phyloP scores from a whole-genome alignment of 805 yeast genomes.

The Candida rishiriensis region DNA sequence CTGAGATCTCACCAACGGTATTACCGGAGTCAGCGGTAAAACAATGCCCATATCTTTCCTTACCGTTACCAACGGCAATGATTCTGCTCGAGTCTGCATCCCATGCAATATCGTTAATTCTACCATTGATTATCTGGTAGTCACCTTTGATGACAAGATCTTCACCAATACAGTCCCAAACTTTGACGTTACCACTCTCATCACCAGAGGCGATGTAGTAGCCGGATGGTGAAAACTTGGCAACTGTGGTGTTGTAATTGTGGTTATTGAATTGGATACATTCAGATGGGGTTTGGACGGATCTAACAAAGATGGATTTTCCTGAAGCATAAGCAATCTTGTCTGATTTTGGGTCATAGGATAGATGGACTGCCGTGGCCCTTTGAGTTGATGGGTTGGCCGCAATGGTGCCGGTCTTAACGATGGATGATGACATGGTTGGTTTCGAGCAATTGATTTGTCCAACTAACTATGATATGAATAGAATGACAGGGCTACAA shows the following conservation, averaged over 20 bases:
- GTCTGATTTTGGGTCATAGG: constrained; percentile 67
- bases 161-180: constrained; percentile 72
- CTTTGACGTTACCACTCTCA: constrained; percentile 78
- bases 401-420: constrained; percentile 40
- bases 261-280: constrained; percentile 74
- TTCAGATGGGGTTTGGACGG: constrained; percentile 48
- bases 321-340: constrained; percentile 80
- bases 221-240: constrained; percentile 85
- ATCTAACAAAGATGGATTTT: constrained; percentile 69
- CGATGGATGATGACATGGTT: constrained; percentile 18
- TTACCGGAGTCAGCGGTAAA: constrained; percentile 94
- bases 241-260: constrained; percentile 69
- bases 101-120: constrained; percentile 84
- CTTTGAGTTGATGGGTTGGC: constrained; percentile 79
- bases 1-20: constrained; percentile 93
- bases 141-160: constrained; percentile 69
- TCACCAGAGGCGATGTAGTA: constrained; percentile 90
- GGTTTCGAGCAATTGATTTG: neutral
- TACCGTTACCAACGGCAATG: constrained; percentile 94
- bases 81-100: constrained; percentile 82
- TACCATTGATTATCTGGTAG: constrained; percentile 68
- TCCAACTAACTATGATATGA: no score
- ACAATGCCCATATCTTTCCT: constrained; percentile 86
- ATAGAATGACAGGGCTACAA: no score
- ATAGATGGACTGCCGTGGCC: constrained; percentile 64